Evolutionary conservation across 2,329 filamentous ascomycete species (phyloP).

Genomic region (Periglandula ipomoeae): DNA sequence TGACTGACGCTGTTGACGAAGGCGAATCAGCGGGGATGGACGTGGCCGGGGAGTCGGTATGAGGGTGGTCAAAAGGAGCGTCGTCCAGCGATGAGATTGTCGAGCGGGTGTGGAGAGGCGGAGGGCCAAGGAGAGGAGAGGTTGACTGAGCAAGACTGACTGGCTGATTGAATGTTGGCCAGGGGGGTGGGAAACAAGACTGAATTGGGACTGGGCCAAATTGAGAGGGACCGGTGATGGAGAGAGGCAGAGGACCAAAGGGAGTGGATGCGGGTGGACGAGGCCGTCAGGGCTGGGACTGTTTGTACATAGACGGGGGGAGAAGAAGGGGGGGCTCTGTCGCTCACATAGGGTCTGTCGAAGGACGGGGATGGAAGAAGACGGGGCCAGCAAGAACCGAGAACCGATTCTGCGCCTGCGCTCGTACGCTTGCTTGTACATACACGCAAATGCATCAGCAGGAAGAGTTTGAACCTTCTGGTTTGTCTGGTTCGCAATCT

Average conservation of each 20-base stretch:
- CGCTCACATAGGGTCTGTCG: too few species aligned
- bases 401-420: too few species aligned
- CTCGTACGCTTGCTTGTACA: too few species aligned
- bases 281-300: too few species aligned
- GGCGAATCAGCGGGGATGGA: constrained; percentile 7
- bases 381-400: too few species aligned
- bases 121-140: constrained; percentile 18
- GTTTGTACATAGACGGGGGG: too few species aligned
- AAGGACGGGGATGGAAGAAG: too few species aligned
- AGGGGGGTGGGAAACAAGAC: constrained; percentile 15
- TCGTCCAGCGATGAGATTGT: constrained; percentile 19
- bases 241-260: not conserved
- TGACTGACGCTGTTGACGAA: constrained; percentile 15
- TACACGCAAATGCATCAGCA: too few species aligned
- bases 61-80: constrained; percentile 10
- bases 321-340: too few species aligned
- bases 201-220: constrained; percentile 6
- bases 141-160: constrained; percentile 9
- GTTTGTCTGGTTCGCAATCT: too few species aligned
- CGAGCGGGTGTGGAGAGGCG: constrained; percentile 23
- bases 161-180: constrained; percentile 6
- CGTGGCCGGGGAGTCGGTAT: constrained; percentile 5
- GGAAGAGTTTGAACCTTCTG: too few species aligned
- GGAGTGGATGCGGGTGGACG: not conserved
- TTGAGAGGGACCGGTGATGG: not conserved